phyloP scores from a whole-genome alignment of 345 rosid species.

The Lepidium didymum region DNA sequence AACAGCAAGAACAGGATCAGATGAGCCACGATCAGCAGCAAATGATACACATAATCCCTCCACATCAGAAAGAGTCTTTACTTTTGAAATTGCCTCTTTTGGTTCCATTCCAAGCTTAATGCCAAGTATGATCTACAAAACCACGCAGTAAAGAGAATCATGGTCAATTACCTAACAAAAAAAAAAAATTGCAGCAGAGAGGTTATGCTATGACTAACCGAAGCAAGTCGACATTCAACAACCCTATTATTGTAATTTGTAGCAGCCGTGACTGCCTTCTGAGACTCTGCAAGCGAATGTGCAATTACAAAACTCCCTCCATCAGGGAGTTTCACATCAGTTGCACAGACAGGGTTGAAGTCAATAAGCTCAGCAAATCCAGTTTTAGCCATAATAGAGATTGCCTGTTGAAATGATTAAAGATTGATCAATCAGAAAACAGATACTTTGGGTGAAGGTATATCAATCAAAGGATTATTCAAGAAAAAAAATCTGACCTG shows the following conservation, averaged over 20 bases:
- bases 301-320: slow-evolving; percentile 97
- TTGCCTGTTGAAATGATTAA: slow-evolving; percentile 50
- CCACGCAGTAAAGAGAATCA: slow-evolving; percentile 10
- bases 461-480: background rate
- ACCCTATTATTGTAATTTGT: slow-evolving; percentile 93
- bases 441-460: background rate
- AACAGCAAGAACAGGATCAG: slow-evolving; percentile 83
- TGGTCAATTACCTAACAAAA: background rate
- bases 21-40: slow-evolving; percentile 44
- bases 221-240: slow-evolving; percentile 90
- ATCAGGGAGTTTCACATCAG: slow-evolving; percentile 90
- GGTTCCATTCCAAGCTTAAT: slow-evolving; percentile 84
- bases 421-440: background rate
- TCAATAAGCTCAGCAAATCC: slow-evolving; percentile 99
- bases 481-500: slow-evolving; percentile 47
- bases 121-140: slow-evolving; percentile 70
- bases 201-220: slow-evolving; percentile 44
- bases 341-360: slow-evolving; percentile 94
- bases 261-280: slow-evolving; percentile 96
- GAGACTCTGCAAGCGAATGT: slow-evolving; percentile 91
- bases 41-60: slow-evolving; percentile 78
- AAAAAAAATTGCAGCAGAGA: background rate
- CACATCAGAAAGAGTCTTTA: slow-evolving; percentile 88
- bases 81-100: slow-evolving; percentile 58
- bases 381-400: slow-evolving; percentile 88